Percentiles rank a stretch among this genome's conserved stretches.
Evolutionary conservation across 2,329 filamentous ascomycete genomes (phyloP).

Genomic region (Cladosporium halotolerans): DNA sequence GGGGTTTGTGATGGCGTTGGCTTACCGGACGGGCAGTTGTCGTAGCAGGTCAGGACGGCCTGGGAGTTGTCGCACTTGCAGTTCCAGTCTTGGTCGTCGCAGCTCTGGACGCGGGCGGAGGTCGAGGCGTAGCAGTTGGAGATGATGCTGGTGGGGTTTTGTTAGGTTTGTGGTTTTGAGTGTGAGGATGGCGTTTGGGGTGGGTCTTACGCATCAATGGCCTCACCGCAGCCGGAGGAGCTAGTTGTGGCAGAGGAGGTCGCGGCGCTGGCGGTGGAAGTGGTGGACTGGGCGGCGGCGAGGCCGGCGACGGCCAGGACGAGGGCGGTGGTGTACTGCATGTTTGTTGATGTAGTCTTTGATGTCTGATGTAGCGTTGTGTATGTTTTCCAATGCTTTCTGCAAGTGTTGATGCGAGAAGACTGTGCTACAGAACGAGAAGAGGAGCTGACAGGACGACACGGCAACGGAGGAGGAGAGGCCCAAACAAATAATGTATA

Average conservation of each 20-base stretch:
- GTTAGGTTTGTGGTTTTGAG: constrained; percentile 7
- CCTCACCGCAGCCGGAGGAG: constrained; percentile 28
- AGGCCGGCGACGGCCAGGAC: constrained; percentile 33
- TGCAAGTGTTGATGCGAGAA: too few species aligned
- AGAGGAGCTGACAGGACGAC: not conserved
- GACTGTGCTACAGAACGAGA: not conserved
- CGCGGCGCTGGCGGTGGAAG: constrained; percentile 22
- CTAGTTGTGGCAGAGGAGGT: constrained; percentile 26
- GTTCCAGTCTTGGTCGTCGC: constrained; percentile 44
- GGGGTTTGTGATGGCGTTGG: constrained; percentile 16
- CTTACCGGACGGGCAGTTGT: constrained; percentile 49
- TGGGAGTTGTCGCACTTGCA: constrained; percentile 54
- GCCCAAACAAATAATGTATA: too few species aligned
- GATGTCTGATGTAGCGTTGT: not conserved
- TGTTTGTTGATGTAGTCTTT: not conserved
- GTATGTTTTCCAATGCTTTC: not conserved
- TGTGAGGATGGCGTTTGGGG: not conserved
- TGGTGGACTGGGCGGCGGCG: constrained; percentile 36
- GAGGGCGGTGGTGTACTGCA: constrained; percentile 19
- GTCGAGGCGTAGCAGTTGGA: constrained; percentile 41
- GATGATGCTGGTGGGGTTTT: constrained; percentile 39
- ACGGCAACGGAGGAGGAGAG: too few species aligned
- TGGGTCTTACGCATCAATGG: constrained; percentile 33
- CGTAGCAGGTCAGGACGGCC: constrained; percentile 46
- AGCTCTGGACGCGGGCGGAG: constrained; percentile 38